Conservation (phyloP, 2,329 filamentous ascomycete genomes). For the Pestalotiopsis sp. region DNA sequence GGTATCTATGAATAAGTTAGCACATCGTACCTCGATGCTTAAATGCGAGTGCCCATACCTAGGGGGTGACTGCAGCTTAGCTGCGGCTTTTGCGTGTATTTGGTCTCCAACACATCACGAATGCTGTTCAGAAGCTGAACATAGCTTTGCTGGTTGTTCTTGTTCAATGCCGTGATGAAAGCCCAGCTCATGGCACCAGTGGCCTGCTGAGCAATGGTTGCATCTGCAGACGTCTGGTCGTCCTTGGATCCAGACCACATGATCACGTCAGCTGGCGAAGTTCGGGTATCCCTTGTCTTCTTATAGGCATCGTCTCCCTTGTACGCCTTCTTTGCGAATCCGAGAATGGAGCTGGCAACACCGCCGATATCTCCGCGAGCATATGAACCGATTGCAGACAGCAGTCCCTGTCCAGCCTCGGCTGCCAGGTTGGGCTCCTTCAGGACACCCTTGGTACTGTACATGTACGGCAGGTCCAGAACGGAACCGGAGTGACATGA, state of each 20-base stretch:
- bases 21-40: background rate
- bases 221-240: slow-evolving; percentile 92
- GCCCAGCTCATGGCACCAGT: slow-evolving; percentile 99
- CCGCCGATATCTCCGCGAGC: slow-evolving; percentile 76
- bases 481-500: slow-evolving; percentile 71
- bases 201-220: slow-evolving; percentile 85
- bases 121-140: slow-evolving; percentile 96
- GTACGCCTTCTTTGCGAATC: slow-evolving; percentile 87
- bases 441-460: slow-evolving; percentile 69
- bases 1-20: slow-evolving; percentile 50
- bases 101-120: slow-evolving; percentile 83
- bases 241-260: slow-evolving; percentile 99
- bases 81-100: slow-evolving; percentile 95
- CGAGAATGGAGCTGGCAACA: slow-evolving; percentile 79
- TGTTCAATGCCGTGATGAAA: slow-evolving; percentile 89
- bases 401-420: slow-evolving; percentile 66
- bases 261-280: slow-evolving; percentile 90
- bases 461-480: slow-evolving; percentile 69
- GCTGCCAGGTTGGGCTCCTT: slow-evolving; percentile 71
- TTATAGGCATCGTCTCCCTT: slow-evolving; percentile 80
- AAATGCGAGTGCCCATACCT: slow-evolving; percentile 60
- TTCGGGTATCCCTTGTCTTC: slow-evolving; percentile 84
- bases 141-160: slow-evolving; percentile 98
- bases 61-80: slow-evolving; percentile 95
- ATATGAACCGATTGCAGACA: slow-evolving; percentile 62